A percentile compares a stretch with the other conserved stretches of the same genome.
phyloP scores from a whole-genome alignment of 441 rosid genomes.

The Melianthus villosus region DNA sequence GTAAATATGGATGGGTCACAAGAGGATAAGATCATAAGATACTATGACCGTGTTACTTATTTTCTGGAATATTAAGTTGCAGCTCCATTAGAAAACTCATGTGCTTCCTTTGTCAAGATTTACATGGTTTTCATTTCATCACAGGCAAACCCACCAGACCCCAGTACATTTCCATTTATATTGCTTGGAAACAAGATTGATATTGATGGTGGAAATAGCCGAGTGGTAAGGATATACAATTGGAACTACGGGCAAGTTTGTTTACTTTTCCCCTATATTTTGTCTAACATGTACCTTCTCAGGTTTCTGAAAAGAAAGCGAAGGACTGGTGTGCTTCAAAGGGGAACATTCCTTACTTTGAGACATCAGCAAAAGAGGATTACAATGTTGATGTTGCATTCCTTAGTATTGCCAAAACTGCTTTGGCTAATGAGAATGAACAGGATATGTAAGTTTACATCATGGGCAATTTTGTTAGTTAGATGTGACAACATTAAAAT shows the following conservation, averaged over 20 bases:
- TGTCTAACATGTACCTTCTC: slow-evolving; percentile 8
- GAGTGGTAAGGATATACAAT: slow-evolving; percentile 47
- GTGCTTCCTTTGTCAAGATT: no score
- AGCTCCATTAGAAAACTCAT: no score
- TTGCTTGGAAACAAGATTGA: slow-evolving; percentile 93
- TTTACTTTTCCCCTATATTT: not conserved
- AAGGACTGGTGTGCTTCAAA: slow-evolving; percentile 80
- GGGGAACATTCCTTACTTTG: slow-evolving; percentile 74
- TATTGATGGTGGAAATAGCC: slow-evolving; percentile 92
- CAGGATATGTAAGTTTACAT: slow-evolving; percentile 66
- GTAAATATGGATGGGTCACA: no score
- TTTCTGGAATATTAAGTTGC: no score
- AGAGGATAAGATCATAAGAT: no score
- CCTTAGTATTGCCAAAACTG: slow-evolving; percentile 61
- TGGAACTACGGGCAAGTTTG: not conserved
- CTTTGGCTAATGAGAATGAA: slow-evolving; percentile 60
- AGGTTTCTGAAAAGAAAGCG: slow-evolving; percentile 96
- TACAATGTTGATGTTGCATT: slow-evolving; percentile 75
- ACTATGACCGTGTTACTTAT: no score
- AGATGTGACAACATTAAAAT: not conserved
- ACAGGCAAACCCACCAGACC: slow-evolving; percentile 75
- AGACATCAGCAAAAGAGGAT: slow-evolving; percentile 94
- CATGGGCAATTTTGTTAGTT: not conserved
- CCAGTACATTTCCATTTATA: slow-evolving; percentile 59
- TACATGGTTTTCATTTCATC: slow-evolving; percentile 2